Conservation (phyloP, 2,329 filamentous ascomycete genomes). For the Penicillium sp. region DNA sequence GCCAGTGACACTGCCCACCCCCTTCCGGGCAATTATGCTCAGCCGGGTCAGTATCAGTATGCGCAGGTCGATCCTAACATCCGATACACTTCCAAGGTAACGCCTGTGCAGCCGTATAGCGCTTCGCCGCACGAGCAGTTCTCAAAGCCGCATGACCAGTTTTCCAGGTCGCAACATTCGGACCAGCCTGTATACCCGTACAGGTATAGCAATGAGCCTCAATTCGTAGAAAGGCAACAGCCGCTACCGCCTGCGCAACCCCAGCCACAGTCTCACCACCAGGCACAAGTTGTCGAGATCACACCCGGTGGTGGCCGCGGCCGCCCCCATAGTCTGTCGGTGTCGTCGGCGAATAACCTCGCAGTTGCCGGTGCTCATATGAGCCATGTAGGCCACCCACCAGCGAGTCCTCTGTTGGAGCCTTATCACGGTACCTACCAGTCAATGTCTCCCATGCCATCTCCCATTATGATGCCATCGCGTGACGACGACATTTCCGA, state of each 20-base stretch:
- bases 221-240: constrained; percentile 10
- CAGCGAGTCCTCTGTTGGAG: constrained; percentile 82
- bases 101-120: constrained; percentile 23
- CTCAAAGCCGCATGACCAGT: constrained; percentile 24
- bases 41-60: constrained; percentile 38
- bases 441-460: constrained; percentile 90
- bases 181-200: constrained; percentile 22
- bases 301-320: constrained; percentile 29
- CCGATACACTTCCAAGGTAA: constrained; percentile 37
- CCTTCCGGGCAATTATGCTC: constrained; percentile 27
- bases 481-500: constrained; percentile 55
- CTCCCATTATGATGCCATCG: constrained; percentile 63
- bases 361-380: constrained; percentile 32
- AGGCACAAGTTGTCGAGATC: constrained; percentile 36
- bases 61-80: constrained; percentile 41
- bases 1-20: constrained; percentile 19
- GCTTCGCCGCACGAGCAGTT: constrained; percentile 29
- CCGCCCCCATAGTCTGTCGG: constrained; percentile 36
- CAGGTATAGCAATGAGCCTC: constrained; percentile 23
- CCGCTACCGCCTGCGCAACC: constrained; percentile 3
- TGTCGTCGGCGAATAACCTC: constrained; percentile 41
- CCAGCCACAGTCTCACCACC: constrained; percentile 17
- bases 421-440: constrained; percentile 94
- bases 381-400: constrained; percentile 50
- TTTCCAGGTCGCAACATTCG: constrained; percentile 16